Evolutionary conservation across 768 basidiomycete species (phyloP).

Genomic region (Tricholoma saponaceum): DNA sequence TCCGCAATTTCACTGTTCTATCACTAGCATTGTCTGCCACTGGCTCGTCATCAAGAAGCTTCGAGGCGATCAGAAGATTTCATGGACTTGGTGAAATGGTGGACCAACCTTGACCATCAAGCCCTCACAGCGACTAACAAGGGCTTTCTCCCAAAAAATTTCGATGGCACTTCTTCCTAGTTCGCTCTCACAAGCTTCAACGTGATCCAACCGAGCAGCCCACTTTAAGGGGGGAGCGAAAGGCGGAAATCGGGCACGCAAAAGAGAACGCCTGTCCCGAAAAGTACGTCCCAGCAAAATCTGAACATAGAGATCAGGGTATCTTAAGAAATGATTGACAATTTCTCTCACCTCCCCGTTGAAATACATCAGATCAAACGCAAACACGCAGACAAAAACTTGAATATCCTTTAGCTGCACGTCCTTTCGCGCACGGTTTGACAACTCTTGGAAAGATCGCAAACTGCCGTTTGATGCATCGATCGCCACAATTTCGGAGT

Average conservation of each 20-base stretch:
- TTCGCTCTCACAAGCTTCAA: slow-evolving; percentile 66
- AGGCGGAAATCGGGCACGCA: slow-evolving; percentile 61
- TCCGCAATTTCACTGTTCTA: slow-evolving; percentile 34
- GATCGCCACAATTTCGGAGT: slow-evolving; percentile 86
- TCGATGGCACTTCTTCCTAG: slow-evolving; percentile 60
- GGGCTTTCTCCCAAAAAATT: slow-evolving; percentile 71
- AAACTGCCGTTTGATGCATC: slow-evolving; percentile 59
- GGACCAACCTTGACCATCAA: slow-evolving; percentile 79
- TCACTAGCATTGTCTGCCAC: slow-evolving; percentile 28
- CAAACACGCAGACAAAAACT: slow-evolving; percentile 78
- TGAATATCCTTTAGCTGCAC: slow-evolving; percentile 72
- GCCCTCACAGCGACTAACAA: slow-evolving; percentile 83
- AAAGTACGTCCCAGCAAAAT: slow-evolving; percentile 65
- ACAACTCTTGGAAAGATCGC: slow-evolving; percentile 83
- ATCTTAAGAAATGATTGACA: slow-evolving; percentile 1
- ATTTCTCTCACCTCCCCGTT: slow-evolving; percentile 62
- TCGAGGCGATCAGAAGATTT: not conserved
- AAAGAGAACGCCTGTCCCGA: slow-evolving; percentile 60
- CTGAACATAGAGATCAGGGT: slow-evolving; percentile 32
- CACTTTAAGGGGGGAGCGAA: slow-evolving; percentile 37
- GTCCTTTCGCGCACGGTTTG: slow-evolving; percentile 80
- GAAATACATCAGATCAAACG: slow-evolving; percentile 86
- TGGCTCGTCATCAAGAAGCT: slow-evolving; percentile 65
- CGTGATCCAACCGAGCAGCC: slow-evolving; percentile 66
- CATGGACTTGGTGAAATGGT: not conserved